phyloP scores from a whole-genome alignment of 495 filamentous ascomycete species.

The Aspergillus biplanus region DNA sequence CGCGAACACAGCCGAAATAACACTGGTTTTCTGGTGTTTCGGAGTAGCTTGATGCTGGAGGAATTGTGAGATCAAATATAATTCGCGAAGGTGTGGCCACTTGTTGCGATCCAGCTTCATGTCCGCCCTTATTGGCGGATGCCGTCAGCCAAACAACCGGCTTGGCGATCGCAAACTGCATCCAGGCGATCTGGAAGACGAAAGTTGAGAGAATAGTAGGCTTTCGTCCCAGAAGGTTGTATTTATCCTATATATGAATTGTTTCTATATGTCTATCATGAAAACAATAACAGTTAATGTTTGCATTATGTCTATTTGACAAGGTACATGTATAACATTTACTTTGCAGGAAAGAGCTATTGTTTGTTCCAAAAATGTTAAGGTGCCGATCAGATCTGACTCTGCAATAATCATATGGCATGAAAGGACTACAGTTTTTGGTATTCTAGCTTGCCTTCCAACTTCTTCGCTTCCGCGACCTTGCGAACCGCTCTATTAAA shows the following conservation, averaged over 20 bases:
- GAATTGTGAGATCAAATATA: not conserved
- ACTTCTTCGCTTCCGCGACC: slow-evolving; percentile 95
- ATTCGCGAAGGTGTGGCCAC: slow-evolving; percentile 20
- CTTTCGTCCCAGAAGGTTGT: too few species aligned
- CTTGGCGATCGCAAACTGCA: slow-evolving; percentile 11
- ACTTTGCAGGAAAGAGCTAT: too few species aligned
- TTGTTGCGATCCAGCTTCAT: slow-evolving; percentile 17
- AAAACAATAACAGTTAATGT: too few species aligned
- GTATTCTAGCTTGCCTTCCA: slow-evolving; percentile 97
- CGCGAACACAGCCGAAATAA: not conserved
- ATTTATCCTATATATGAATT: too few species aligned
- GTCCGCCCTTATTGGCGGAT: slow-evolving; percentile 16
- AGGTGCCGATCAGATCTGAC: slow-evolving; percentile 18
- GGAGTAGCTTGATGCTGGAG: not conserved
- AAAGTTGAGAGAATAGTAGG: not conserved
- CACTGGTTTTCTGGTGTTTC: not conserved
- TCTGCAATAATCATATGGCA: slow-evolving; percentile 14
- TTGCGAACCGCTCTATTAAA: slow-evolving; percentile 99
- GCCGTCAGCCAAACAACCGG: slow-evolving; percentile 14
- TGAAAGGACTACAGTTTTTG: slow-evolving; percentile 79
- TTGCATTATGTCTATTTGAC: too few species aligned
- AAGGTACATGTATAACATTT: too few species aligned
- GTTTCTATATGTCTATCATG: too few species aligned
- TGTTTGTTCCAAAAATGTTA: not conserved
- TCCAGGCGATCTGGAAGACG: not conserved